Conservation (phyloP, 306 rosid species). For the Cucurbita ficifolia region DNA sequence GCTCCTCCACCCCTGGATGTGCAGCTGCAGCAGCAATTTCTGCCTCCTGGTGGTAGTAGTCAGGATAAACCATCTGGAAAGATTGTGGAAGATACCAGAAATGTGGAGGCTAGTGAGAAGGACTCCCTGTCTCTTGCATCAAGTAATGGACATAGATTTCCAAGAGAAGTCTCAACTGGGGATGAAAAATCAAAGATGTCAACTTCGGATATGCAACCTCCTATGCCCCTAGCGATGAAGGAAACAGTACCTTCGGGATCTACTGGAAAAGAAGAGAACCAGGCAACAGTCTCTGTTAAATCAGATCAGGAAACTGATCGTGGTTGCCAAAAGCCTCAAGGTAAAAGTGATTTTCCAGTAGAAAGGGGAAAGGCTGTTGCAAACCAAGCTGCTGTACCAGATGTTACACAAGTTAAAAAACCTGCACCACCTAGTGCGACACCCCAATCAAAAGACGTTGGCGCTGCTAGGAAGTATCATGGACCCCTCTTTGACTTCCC, state of each 20-base stretch:
- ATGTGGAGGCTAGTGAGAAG: slow-evolving; percentile 37
- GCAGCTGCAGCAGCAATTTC: slow-evolving; percentile 50
- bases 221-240: slow-evolving; percentile 28
- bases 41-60: slow-evolving; percentile 41
- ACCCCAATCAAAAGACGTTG: slow-evolving; percentile 53
- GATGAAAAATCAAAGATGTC: slow-evolving; percentile 42
- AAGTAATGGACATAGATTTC: slow-evolving; percentile 29
- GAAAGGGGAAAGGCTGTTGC: slow-evolving; percentile 79
- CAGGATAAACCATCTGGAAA: slow-evolving; percentile 51
- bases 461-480: slow-evolving; percentile 63
- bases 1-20: slow-evolving; percentile 77
- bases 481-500: slow-evolving; percentile 99
- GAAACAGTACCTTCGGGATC: slow-evolving; percentile 34
- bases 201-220: slow-evolving; percentile 34
- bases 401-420: slow-evolving; percentile 41
- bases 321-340: slow-evolving; percentile 27
- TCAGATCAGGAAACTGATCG: slow-evolving; percentile 51
- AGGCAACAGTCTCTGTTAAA: slow-evolving; percentile 32
- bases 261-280: slow-evolving; percentile 66
- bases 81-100: slow-evolving; percentile 34
- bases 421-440: slow-evolving; percentile 38
- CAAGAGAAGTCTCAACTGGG: slow-evolving; percentile 38
- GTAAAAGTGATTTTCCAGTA: slow-evolving; percentile 37
- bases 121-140: slow-evolving; percentile 37
- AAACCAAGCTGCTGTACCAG: slow-evolving; percentile 48